Evolutionary conservation across 805 yeast genomes (phyloP), one percentile per base, ranked within the genome.

Genomic region (Metschnikowia lachancei): DNA sequence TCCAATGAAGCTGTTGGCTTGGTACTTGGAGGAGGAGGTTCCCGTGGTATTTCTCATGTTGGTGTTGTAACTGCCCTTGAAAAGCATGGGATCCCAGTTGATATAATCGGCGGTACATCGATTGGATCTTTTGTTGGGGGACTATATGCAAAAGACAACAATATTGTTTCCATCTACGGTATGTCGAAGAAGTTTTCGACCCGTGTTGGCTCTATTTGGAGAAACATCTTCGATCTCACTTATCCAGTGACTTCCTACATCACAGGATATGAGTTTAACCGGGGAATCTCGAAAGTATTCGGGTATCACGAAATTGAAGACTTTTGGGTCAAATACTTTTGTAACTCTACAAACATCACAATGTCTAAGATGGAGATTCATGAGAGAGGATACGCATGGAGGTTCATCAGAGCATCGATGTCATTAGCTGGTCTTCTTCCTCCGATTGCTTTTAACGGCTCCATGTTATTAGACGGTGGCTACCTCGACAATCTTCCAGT

Each of bases 11-110:
- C 97, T 0, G 87, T 94, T 34, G 99, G 98, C 0, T 70, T 94
- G 16, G 97, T 92, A 5, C 71, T 92, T 3, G 99, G 99, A 6
- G 99, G 99, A 12, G 99, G 99, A 34, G 99, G 99, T 36, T 96
- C 98, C 0, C 75, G 98, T 55, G 99, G 99, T 1, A 75, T 92
- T 12, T 80, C 96, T 12, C 99, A 92, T 62, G 74, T 92, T 34
- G 99, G 99, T 3, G 84, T 94, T 3, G 78, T 92, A n/a, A 80
- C 82, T 41, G 96, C 97, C 0, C 67, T 92, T 9, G 98, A 92
- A 62, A 95, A 87, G 52, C 81, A 82, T 45, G 97, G 97, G 0
- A 86, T 92, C 12, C 99, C 99, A 0, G 83, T 94, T 31, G 99
- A 92, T 66, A 71, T 91, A 50, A 80, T 92, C 41, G 99, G 99